Evolutionary conservation across 2,329 filamentous ascomycete species (phyloP).

Genomic region (Orbilia quercus): DNA sequence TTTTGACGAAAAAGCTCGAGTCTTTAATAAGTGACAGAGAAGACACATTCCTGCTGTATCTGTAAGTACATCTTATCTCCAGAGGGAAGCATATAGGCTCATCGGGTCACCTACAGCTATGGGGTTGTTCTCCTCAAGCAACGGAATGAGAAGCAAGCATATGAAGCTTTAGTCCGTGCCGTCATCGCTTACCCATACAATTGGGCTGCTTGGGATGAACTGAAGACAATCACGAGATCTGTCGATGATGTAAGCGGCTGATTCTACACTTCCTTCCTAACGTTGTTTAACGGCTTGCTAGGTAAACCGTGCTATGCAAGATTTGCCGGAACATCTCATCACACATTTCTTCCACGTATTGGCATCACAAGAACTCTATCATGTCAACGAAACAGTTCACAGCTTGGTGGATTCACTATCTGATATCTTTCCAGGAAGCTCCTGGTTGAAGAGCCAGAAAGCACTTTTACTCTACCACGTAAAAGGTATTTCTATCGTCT

Average conservation of each 20-base stretch:
- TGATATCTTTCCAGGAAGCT: constrained; percentile 84
- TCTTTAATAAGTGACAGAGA: constrained; percentile 77
- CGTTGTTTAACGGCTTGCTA: constrained; percentile 62
- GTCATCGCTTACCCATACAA: constrained; percentile 93
- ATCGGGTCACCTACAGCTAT: constrained; percentile 66
- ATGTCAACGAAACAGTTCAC: constrained; percentile 80
- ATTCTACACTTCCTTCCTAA: background rate
- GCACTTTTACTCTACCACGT: constrained; percentile 90
- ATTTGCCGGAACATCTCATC: constrained; percentile 88
- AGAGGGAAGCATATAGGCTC: background rate
- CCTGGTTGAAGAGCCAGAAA: constrained; percentile 89
- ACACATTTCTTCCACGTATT: constrained; percentile 94
- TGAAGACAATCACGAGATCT: constrained; percentile 81
- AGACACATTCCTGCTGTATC: constrained; percentile 63
- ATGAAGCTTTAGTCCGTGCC: constrained; percentile 86
- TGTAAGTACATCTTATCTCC: background rate
- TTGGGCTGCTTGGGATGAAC: constrained; percentile 96
- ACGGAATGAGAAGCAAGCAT: constrained; percentile 86
- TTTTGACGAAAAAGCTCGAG: constrained; percentile 79
- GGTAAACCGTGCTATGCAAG: constrained; percentile 77
- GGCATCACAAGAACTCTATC: constrained; percentile 90
- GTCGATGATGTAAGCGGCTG: constrained; percentile 77
- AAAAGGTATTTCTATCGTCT: constrained; percentile 65
- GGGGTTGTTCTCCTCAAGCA: constrained; percentile 89
- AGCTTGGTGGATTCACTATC: constrained; percentile 81